Evolutionary conservation across 2,329 filamentous ascomycete species (phyloP).

Genomic region (Ophiosphaerella korrae): DNA sequence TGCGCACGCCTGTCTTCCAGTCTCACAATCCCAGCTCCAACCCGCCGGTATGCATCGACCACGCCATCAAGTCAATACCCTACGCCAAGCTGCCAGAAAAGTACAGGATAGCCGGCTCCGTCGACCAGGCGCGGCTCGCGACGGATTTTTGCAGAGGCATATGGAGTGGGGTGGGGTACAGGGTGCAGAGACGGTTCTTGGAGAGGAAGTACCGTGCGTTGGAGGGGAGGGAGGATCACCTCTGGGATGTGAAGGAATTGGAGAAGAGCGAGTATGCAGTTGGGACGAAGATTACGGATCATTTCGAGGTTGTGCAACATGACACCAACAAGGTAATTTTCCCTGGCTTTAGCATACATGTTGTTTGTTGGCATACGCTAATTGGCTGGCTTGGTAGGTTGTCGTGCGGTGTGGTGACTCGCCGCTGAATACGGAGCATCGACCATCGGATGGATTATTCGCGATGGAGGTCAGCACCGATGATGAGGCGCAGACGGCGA

Average conservation of each 20-base stretch:
- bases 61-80: slow-evolving; percentile 44
- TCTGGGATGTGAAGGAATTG: slow-evolving; percentile 46
- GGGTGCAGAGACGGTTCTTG: slow-evolving; percentile 42
- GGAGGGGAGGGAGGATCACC: slow-evolving; percentile 34
- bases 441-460: slow-evolving; percentile 46
- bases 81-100: slow-evolving; percentile 37
- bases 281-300: slow-evolving; percentile 46
- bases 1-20: slow-evolving; percentile 23
- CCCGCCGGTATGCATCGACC: slow-evolving; percentile 43
- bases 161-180: slow-evolving; percentile 45
- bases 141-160: slow-evolving; percentile 47
- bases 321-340: slow-evolving; percentile 38
- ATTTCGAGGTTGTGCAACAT: slow-evolving; percentile 50
- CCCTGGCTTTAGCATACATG: too few species aligned
- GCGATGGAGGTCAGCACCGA: slow-evolving; percentile 48
- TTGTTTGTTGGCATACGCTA: not conserved
- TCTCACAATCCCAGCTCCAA: slow-evolving; percentile 44
- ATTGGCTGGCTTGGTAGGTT: slow-evolving; percentile 27
- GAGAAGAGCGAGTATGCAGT: slow-evolving; percentile 39
- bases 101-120: slow-evolving; percentile 18
- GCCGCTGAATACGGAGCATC: slow-evolving; percentile 33
- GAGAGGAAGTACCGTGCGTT: slow-evolving; percentile 44
- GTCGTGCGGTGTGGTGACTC: slow-evolving; percentile 47
- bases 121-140: slow-evolving; percentile 36
- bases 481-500: slow-evolving; percentile 41